These are phyloP conservation scores for Acer campestre DNA, from an alignment of 345 rosid species.

Conservation along the genomic window DNA sequence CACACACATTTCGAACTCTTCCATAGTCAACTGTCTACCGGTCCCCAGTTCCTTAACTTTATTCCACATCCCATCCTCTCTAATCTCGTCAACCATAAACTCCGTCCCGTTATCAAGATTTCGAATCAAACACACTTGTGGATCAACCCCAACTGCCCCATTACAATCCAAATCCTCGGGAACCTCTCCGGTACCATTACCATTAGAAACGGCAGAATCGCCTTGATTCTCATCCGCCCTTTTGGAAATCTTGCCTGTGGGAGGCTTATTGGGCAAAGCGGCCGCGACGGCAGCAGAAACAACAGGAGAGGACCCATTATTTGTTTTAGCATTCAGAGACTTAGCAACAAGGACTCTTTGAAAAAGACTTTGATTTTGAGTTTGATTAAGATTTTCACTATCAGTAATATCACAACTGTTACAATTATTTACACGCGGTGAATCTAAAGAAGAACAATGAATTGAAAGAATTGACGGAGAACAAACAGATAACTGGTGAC, in stretches of 20 bases:
- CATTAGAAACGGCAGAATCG: slow-evolving; percentile 19
- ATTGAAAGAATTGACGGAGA: slow-evolving; percentile 39
- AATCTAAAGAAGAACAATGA: slow-evolving; percentile 28
- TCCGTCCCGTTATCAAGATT: slow-evolving; percentile 88
- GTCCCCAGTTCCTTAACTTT: slow-evolving; percentile 89
- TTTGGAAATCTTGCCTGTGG: slow-evolving; percentile 30
- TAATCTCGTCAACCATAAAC: slow-evolving; percentile 85
- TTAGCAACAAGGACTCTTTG: slow-evolving; percentile 17
- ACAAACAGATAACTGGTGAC: slow-evolving; percentile 41
- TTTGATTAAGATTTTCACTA: slow-evolving; percentile 11
- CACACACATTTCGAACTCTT: slow-evolving; percentile 86
- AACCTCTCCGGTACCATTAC: slow-evolving; percentile 24
- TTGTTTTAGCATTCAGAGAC: slow-evolving; percentile 28
- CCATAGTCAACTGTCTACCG: slow-evolving; percentile 85
- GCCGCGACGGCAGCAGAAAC: slow-evolving; percentile 25
- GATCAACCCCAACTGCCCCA: slow-evolving; percentile 28
- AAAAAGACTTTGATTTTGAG: slow-evolving; percentile 17
- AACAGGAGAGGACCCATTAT: slow-evolving; percentile 23
- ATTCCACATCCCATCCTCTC: slow-evolving; percentile 79
- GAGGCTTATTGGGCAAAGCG: slow-evolving; percentile 37
- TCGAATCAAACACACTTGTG: slow-evolving; percentile 65
- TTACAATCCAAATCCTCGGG: slow-evolving; percentile 33
- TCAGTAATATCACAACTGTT: slow-evolving; percentile 19
- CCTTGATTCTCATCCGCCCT: slow-evolving; percentile 32
- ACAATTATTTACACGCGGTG: slow-evolving; percentile 37